Conservation (phyloP, 768 basidiomycete genomes). For the Russula griseocarnosa region DNA sequence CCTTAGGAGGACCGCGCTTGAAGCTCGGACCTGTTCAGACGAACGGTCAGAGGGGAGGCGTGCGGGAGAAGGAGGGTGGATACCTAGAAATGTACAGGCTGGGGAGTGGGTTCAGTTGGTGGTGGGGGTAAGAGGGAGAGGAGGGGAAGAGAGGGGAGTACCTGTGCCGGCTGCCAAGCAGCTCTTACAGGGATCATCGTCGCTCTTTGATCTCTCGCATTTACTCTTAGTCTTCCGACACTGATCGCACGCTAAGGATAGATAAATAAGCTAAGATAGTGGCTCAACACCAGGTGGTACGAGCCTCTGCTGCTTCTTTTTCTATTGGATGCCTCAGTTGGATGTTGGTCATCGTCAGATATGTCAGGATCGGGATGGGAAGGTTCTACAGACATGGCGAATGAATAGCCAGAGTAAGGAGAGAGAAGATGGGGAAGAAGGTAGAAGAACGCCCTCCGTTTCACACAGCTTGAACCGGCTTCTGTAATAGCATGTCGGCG, state of each 20-base stretch:
- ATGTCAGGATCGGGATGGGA: constrained; percentile 23
- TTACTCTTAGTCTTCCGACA: constrained; percentile 87
- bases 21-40: constrained; percentile 61
- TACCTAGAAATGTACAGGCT: constrained; percentile 69
- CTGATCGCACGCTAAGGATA: constrained; percentile 68
- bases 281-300: neutral
- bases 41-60: constrained; percentile 1
- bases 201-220: constrained; percentile 57
- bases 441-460: neutral
- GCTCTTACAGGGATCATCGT: constrained; percentile 55
- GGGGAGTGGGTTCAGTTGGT: constrained; percentile 26
- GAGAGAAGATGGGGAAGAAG: neutral
- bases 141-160: constrained; percentile 28
- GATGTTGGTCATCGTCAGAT: constrained; percentile 27
- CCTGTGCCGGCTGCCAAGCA: constrained; percentile 55
- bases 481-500: neutral
- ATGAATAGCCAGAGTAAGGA: neutral
- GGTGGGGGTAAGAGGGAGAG: constrained; percentile 28
- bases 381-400: constrained; percentile 18
- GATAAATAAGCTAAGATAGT: neutral
- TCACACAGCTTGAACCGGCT: neutral
- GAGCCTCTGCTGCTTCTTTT: constrained; percentile 29
- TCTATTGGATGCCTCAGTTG: constrained; percentile 21
- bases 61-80: neutral
- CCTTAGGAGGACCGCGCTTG: constrained; percentile 82